Evolutionary conservation across 75 land plant genomes (phyloP).

Genomic region (Gnetum montanum): DNA sequence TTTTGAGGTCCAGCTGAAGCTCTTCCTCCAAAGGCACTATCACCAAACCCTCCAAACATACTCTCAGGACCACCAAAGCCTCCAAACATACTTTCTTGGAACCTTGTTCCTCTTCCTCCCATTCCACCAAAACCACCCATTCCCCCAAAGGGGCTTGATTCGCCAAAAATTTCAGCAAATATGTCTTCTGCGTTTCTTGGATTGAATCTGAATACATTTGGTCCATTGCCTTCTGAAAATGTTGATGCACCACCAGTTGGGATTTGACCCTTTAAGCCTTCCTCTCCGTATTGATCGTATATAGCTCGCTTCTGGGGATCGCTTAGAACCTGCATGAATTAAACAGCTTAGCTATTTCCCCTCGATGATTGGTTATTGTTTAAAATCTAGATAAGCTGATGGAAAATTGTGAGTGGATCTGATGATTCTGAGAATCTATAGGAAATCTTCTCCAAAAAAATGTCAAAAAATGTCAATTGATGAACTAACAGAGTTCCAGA

Average conservation of each 20-base stretch:
- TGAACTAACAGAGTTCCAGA: too few relatives aligned
- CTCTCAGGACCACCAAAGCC: slow-evolving; percentile 37
- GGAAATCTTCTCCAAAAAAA: too few relatives aligned
- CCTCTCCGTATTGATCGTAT: slow-evolving; percentile 85
- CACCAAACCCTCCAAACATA: slow-evolving; percentile 34
- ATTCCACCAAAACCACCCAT: slow-evolving; percentile 23
- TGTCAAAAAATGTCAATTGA: too few relatives aligned
- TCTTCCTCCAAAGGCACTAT: slow-evolving; percentile 28
- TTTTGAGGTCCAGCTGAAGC: slow-evolving; percentile 41
- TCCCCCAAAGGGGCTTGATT: slow-evolving; percentile 42
- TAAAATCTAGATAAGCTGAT: too few relatives aligned
- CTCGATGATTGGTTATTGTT: too few relatives aligned
- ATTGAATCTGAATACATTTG: slow-evolving; percentile 50
- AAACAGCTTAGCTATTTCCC: too few relatives aligned
- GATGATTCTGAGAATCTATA: too few relatives aligned
- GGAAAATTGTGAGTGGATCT: too few relatives aligned
- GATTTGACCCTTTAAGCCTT: slow-evolving; percentile 74
- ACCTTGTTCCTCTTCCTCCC: slow-evolving; percentile 28
- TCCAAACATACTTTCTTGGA: slow-evolving; percentile 56
- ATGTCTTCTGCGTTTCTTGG: slow-evolving; percentile 73
- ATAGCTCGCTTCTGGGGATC: slow-evolving; percentile 81
- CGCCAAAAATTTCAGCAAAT: slow-evolving; percentile 69
- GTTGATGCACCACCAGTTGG: slow-evolving; percentile 35
- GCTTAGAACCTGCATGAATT: slow-evolving; percentile 87
- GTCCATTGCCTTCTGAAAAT: slow-evolving; percentile 9